Evolutionary conservation across 2,329 filamentous ascomycete species (phyloP), one percentile per base, ranked within the genome.

Genomic region (Cordyceps cicadae): DNA sequence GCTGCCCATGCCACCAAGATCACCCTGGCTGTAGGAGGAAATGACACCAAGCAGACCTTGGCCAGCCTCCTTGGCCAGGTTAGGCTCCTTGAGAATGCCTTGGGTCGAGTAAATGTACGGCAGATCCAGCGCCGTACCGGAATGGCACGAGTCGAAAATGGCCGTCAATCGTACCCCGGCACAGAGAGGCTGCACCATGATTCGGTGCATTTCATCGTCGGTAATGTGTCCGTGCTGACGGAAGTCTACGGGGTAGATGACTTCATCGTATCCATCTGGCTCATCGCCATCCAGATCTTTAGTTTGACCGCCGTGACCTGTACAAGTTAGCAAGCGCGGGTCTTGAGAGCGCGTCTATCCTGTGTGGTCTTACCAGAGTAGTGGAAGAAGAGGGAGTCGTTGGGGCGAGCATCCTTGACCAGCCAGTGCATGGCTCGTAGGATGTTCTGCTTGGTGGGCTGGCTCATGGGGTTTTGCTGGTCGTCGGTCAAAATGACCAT

Each of bases 401-500:
- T 96, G 0, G 92, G 89, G 62, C 84, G 84, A 5, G 93, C 92
- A 70, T 96, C 92, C 76, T 96, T 96, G 62, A 97, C 91, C 21
- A 97, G 78, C 93, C 93, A 97, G 72, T 97, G 92, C 93, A 97
- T 97, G 34, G 93, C 93, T 58, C 93, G 85, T 43, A 97, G 75
- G 60, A 97, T 96, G 71, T 97, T 97, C 66, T 90, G 89, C 74
- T 97, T 97, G 5, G 92, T 96, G 9, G 93, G 93, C 76, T 96
- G 91, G 75, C 91, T 96, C 89, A 97, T 96, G 29, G 91, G 90
- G 68, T 96, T 96, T 72, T 96, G 91, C 77, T 97, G 92, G 72
- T 97, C 93, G 71, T 97, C 93, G 45, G 93, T 97, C 71, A 97
- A 81, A 64, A 94, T 87, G 21, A 97, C 93, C 93, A 97, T 97